phyloP scores from a whole-genome alignment of 1,139 yeast species.

The Tardiomyces depauwii region DNA sequence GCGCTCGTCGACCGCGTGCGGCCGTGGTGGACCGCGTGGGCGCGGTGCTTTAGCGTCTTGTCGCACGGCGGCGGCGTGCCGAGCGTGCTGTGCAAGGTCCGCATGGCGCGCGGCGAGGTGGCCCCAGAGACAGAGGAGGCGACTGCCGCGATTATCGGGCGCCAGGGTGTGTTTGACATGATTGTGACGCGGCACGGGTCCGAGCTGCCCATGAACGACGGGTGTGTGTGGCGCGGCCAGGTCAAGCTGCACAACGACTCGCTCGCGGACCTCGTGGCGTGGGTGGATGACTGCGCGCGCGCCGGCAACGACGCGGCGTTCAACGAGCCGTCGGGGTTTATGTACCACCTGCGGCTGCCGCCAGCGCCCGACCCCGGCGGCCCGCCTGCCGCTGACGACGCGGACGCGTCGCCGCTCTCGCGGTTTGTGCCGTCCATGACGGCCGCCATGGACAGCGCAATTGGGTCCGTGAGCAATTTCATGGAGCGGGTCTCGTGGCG shows the following conservation, averaged over 20 bases:
- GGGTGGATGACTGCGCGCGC: conserved; percentile 18
- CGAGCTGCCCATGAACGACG: conserved; percentile 11
- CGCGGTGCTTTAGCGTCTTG: not conserved
- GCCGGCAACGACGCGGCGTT: conserved; percentile 15
- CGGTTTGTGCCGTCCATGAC: no score
- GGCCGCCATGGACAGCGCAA: no score
- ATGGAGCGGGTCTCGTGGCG: no score
- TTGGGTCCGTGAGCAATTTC: no score
- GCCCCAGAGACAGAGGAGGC: conserved; percentile 16
- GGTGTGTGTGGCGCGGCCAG: conserved; percentile 17
- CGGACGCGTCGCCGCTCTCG: no score
- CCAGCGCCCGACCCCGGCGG: no score
- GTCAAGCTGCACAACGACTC: conserved; percentile 8
- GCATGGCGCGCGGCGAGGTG: conserved; percentile 13
- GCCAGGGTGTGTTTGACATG: conserved; percentile 11
- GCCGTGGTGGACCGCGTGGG: conserved; percentile 23
- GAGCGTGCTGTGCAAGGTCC: conserved; percentile 24
- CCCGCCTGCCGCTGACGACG: no score
- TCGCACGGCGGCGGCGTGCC: conserved; percentile 4
- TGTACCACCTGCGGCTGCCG: conserved; percentile 12
- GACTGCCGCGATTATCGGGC: conserved; percentile 11
- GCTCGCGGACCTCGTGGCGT: conserved; percentile 15
- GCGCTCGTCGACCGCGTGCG: conserved; percentile 9
- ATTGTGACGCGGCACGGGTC: conserved; percentile 11
- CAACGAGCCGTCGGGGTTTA: conserved; percentile 18